Percentiles rank a stretch among this genome's conserved stretches.
phyloP scores from a whole-genome alignment of 495 filamentous ascomycete species.

The Aspergillus haitiensis region DNA sequence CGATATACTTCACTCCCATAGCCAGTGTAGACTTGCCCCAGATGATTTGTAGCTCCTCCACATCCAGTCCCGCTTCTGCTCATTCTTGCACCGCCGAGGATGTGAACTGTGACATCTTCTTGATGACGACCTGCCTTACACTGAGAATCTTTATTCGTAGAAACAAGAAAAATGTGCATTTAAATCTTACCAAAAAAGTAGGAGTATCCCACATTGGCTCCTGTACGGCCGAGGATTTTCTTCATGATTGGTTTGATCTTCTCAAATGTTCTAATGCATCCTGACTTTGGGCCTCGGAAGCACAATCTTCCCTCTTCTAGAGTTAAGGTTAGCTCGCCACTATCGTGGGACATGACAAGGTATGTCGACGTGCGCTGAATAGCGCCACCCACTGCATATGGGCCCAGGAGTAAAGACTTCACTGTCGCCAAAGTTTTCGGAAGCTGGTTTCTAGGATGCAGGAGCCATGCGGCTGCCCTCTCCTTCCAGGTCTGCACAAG shows the following conservation, averaged over 20 bases:
- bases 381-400: conserved; percentile 55
- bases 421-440: conserved; percentile 48
- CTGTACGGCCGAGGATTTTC: background rate
- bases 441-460: conserved; percentile 23
- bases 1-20: conserved; percentile 49
- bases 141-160: background rate
- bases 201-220: conserved; percentile 19
- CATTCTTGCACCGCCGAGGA: conserved; percentile 69
- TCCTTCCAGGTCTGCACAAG: conserved; percentile 33
- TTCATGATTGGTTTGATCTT: background rate
- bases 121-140: conserved; percentile 22
- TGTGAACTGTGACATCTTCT: conserved; percentile 64
- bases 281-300: conserved; percentile 12
- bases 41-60: conserved; percentile 63
- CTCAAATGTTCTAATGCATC: conserved; percentile 5
- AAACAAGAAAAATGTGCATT: background rate
- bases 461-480: background rate
- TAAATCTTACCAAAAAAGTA: conserved; percentile 17
- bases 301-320: conserved; percentile 49
- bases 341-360: conserved; percentile 72
- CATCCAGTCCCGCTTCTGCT: conserved; percentile 55
- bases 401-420: conserved; percentile 55
- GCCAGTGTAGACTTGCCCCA: conserved; percentile 60
- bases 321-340: conserved; percentile 60
- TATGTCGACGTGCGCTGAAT: conserved; percentile 63